Percentiles rank a stretch among this genome's conserved stretches.
These are phyloP conservation scores for Sistotremastrum niveocremeum DNA, from an alignment of 768 basidiomycete species.

Conservation along the genomic window DNA sequence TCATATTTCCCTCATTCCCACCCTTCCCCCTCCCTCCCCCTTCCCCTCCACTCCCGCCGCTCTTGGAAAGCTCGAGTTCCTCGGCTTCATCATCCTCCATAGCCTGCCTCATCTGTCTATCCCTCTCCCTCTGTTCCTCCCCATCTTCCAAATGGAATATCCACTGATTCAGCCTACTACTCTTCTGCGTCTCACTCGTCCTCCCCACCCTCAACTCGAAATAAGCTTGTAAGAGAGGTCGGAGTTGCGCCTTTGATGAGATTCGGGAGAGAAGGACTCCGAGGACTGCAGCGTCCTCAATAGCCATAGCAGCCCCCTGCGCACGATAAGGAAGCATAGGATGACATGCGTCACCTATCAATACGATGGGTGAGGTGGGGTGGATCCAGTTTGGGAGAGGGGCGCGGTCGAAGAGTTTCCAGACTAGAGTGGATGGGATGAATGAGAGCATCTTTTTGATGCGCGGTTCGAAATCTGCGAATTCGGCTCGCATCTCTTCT, in stretches of 20 bases:
- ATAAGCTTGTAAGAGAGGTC: conserved; percentile 35
- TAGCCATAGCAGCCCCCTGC: conserved; percentile 39
- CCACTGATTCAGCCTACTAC: conserved; percentile 35
- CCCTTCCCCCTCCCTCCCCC: conserved; percentile 7
- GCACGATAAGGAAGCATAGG: conserved; percentile 45
- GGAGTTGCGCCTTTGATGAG: conserved; percentile 27
- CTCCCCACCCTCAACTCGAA: conserved; percentile 36
- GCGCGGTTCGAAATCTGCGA: conserved; percentile 34
- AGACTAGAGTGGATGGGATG: conserved; percentile 32
- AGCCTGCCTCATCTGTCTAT: conserved; percentile 34
- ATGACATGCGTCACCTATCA: conserved; percentile 45
- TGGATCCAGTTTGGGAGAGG: conserved; percentile 40
- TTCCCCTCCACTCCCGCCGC: not conserved
- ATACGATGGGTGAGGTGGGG: conserved; percentile 24
- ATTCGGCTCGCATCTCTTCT: conserved; percentile 34
- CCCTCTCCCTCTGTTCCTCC: conserved; percentile 35
- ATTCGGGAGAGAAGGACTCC: conserved; percentile 38
- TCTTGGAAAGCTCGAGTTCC: conserved; percentile 2
- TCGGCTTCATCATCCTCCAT: conserved; percentile 26
- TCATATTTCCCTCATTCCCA: conserved; percentile 26
- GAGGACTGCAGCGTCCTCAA: conserved; percentile 34
- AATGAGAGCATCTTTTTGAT: conserved; percentile 32
- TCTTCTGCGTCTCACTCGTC: conserved; percentile 33
- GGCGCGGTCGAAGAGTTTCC: conserved; percentile 34
- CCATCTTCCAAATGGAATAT: conserved; percentile 47